phyloP scores from a whole-genome alignment of 2,329 filamentous ascomycete genomes.

The Xylariaceae sp. region DNA sequence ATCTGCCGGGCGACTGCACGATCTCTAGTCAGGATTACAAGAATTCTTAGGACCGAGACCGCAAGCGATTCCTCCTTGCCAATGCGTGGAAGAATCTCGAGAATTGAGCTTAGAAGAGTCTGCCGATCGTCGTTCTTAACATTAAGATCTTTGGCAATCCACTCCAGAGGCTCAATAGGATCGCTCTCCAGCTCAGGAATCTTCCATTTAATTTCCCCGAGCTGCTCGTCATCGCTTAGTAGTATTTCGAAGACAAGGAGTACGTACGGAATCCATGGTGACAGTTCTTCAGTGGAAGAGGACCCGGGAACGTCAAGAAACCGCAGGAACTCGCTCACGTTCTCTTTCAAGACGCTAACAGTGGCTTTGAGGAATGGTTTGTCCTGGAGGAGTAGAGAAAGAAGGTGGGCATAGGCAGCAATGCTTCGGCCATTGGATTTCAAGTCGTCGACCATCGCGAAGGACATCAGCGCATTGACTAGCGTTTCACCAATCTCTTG shows the following conservation, averaged over 20 bases:
- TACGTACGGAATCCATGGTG: constrained; percentile 91
- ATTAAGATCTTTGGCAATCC: constrained; percentile 66
- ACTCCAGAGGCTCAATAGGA: constrained; percentile 58
- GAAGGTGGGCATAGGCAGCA: constrained; percentile 88
- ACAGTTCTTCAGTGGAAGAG: constrained; percentile 76
- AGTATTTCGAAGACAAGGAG: constrained; percentile 89
- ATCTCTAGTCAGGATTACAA: constrained; percentile 86
- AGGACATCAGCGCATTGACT: constrained; percentile 80
- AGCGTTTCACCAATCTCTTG: constrained; percentile 83
- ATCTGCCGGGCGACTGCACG: constrained; percentile 76
- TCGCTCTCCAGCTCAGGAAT: constrained; percentile 58
- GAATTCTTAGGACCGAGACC: constrained; percentile 79
- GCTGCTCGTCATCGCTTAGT: constrained; percentile 87
- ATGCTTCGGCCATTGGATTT: constrained; percentile 69
- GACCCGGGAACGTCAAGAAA: constrained; percentile 78
- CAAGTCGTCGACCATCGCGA: constrained; percentile 65
- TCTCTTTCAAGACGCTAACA: constrained; percentile 75
- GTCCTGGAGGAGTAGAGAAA: constrained; percentile 87
- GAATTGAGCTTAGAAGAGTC: constrained; percentile 76
- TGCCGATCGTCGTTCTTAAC: constrained; percentile 70
- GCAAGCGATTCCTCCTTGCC: constrained; percentile 88
- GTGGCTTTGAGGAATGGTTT: constrained; percentile 80
- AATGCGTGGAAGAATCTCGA: constrained; percentile 83
- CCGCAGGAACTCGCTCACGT: constrained; percentile 74
- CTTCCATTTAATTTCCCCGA: constrained; percentile 75